A percentile compares a stretch with the other conserved stretches of the same genome.
These are phyloP conservation scores for Isatis lusitanica DNA, from an alignment of 441 rosid genomes.

Conservation along the genomic window DNA sequence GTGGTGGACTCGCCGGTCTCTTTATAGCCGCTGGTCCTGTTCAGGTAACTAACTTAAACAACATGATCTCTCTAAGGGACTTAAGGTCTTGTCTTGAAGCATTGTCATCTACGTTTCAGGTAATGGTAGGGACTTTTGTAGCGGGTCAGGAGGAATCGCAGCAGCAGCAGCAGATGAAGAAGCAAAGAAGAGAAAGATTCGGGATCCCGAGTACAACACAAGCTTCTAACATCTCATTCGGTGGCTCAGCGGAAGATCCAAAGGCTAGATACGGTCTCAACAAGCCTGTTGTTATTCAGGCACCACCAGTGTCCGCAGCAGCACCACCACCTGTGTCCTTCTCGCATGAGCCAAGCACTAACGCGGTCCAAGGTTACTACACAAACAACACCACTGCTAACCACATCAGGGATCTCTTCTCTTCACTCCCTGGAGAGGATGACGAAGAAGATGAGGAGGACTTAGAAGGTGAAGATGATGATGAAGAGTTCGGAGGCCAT, in stretches of 20 bases:
- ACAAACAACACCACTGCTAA: slow-evolving; percentile 31
- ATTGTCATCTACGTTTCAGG: slow-evolving; percentile 13
- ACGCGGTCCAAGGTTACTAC: slow-evolving; percentile 21
- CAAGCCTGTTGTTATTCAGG: slow-evolving; percentile 33
- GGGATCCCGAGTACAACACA: slow-evolving; percentile 20
- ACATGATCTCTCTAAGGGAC: background rate
- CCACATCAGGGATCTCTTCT: slow-evolving; percentile 36
- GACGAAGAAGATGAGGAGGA: slow-evolving; percentile 29
- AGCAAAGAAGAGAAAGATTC: slow-evolving; percentile 31
- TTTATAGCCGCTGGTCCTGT: slow-evolving; percentile 96
- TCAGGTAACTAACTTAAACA: slow-evolving; percentile 50
- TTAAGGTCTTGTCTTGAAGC: background rate
- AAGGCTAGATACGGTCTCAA: slow-evolving; percentile 23
- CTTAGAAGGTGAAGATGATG: slow-evolving; percentile 37
- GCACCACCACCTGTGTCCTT: slow-evolving; percentile 38
- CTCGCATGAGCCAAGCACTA: slow-evolving; percentile 25
- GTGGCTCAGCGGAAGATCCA: slow-evolving; percentile 31
- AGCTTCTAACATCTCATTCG: slow-evolving; percentile 36
- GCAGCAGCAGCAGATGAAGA: slow-evolving; percentile 25
- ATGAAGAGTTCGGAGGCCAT: slow-evolving; percentile 30
- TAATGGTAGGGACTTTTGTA: slow-evolving; percentile 33
- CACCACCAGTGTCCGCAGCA: slow-evolving; percentile 26
- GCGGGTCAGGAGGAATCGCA: slow-evolving; percentile 28
- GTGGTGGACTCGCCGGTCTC: slow-evolving; percentile 95
- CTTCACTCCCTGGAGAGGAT: slow-evolving; percentile 32